phyloP scores from a whole-genome alignment of 345 rosid species.

The Excoecaria agallocha region DNA sequence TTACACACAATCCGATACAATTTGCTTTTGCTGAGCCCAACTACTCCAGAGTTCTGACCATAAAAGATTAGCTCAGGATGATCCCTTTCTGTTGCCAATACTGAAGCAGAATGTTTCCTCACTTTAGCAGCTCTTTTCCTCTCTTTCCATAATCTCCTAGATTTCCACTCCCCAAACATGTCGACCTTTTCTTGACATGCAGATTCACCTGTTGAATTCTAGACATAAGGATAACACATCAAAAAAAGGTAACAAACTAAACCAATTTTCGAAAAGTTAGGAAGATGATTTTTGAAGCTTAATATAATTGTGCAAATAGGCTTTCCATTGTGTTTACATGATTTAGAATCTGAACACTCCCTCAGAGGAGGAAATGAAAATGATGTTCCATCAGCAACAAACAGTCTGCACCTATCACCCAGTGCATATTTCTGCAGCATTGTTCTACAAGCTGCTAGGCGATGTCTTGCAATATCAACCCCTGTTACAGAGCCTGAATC shows the following conservation, averaged over 20 bases:
- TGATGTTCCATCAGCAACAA: slow-evolving; percentile 76
- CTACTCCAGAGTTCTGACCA: slow-evolving; percentile 66
- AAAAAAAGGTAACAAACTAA: slow-evolving; percentile 13
- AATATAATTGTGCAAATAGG: background rate
- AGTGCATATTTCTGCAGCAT: slow-evolving; percentile 71
- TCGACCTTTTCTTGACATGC: slow-evolving; percentile 37
- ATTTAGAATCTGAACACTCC: slow-evolving; percentile 25
- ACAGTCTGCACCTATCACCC: slow-evolving; percentile 70
- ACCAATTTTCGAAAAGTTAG: background rate
- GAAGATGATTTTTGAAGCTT: slow-evolving; percentile 1
- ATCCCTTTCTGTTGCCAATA: slow-evolving; percentile 29
- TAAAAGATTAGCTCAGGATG: slow-evolving; percentile 69
- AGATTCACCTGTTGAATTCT: slow-evolving; percentile 53
- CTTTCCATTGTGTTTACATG: slow-evolving; percentile 35
- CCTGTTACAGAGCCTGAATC: slow-evolving; percentile 81
- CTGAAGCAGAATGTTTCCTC: slow-evolving; percentile 33
- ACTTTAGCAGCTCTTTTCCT: slow-evolving; percentile 65
- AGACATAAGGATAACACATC: slow-evolving; percentile 36
- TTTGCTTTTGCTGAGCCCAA: slow-evolving; percentile 60
- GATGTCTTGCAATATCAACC: slow-evolving; percentile 83
- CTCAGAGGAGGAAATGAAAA: slow-evolving; percentile 62
- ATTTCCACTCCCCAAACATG: slow-evolving; percentile 64
- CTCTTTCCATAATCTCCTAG: slow-evolving; percentile 82
- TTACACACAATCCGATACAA: slow-evolving; percentile 37
- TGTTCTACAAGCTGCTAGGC: slow-evolving; percentile 91